Base-by-base conservation (phyloP, 257 asterid genomes). In the Solanum tacnaense region DNA sequence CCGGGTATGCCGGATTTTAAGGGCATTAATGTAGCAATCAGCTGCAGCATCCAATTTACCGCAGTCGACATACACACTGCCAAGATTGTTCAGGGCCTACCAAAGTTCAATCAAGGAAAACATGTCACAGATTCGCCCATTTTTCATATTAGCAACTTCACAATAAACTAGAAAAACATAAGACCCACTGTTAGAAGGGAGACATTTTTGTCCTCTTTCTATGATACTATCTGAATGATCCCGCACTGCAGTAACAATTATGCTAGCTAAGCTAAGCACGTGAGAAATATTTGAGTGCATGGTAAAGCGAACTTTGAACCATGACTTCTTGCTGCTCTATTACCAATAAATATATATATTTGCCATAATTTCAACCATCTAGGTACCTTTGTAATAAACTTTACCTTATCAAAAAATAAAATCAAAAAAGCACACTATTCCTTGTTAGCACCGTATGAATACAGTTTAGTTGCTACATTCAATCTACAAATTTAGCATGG, bases 71-170 rank as follows among this genome's bases (percentile, higher is more conserved):
- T 93, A 95, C 31, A 97, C 98, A 62, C 99, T 96, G 65, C 99
- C 99, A 34, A 97, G 98, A 88, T 97, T 97, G 95, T 97, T 97
- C 86, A 96, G 89, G 74, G 99, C 99, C 99, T 97, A 93, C 62
- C 73, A 46, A 87, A 31, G 68, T 67, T 38, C 85, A 38, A 78
- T 31, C 34, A 18, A 86, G 41, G 12, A 44, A 86, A 46, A 32
- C 34, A 86, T 6, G 60, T 71, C 36, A 65, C 6, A 52, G 12
- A 32, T 31, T 32, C 9, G 4, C 71, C 20, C 41, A 29, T 21
- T 49, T 82, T 29, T 49, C 11, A 20, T 81, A 81, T 16, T 20
- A 46, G 41, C 27, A 79, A 79, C 67, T 44, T 44, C 16, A 74
- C 52, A 74, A 36, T 6, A 35, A 36, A 36, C 12, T 74, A 35